A percentile compares a stretch with the other conserved stretches of the same genome.
These are phyloP conservation scores for Pythium sukuiense DNA, from an alignment of 352 stramenopile species.

Conservation along the genomic window DNA sequence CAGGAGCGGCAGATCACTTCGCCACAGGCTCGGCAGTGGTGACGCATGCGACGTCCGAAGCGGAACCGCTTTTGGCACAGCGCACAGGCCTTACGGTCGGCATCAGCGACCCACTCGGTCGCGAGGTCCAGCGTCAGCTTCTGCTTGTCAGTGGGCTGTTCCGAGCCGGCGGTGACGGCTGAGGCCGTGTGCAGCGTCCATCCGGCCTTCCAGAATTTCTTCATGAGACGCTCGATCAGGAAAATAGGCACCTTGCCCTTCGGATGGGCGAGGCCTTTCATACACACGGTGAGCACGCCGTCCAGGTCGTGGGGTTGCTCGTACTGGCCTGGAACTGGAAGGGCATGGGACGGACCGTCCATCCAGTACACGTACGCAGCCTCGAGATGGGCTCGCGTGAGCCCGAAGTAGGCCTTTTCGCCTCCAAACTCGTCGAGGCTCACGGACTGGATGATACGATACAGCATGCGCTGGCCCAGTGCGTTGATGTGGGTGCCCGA, in stretches of 20 bases:
- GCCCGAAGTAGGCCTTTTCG: constrained; percentile 63
- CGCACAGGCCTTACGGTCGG: constrained; percentile 46
- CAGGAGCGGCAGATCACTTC: constrained; percentile 27
- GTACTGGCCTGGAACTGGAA: background rate
- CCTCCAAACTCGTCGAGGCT: constrained; percentile 60
- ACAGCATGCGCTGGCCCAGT: constrained; percentile 54
- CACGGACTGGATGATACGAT: constrained; percentile 64
- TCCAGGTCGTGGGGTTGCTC: background rate
- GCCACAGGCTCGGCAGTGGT: constrained; percentile 67
- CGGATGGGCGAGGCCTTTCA: constrained; percentile 57
- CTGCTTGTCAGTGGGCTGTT: constrained; percentile 14
- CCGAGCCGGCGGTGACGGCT: background rate
- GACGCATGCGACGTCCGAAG: constrained; percentile 52
- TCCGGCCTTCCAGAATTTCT: constrained; percentile 51
- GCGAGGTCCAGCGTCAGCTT: constrained; percentile 55
- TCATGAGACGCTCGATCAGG: constrained; percentile 61
- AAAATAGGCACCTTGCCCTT: constrained; percentile 60
- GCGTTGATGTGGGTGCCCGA: constrained; percentile 57
- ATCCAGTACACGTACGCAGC: constrained; percentile 72
- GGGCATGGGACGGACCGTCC: constrained; percentile 34
- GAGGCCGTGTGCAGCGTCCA: constrained; percentile 14
- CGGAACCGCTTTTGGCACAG: constrained; percentile 71
- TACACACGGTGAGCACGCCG: constrained; percentile 51
- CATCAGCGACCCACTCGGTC: constrained; percentile 60
- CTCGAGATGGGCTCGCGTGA: constrained; percentile 65